Evolutionary conservation across 306 rosid genomes (phyloP), one percentile per base, ranked within the genome.

Genomic region (Casuarina cunninghamiana): DNA sequence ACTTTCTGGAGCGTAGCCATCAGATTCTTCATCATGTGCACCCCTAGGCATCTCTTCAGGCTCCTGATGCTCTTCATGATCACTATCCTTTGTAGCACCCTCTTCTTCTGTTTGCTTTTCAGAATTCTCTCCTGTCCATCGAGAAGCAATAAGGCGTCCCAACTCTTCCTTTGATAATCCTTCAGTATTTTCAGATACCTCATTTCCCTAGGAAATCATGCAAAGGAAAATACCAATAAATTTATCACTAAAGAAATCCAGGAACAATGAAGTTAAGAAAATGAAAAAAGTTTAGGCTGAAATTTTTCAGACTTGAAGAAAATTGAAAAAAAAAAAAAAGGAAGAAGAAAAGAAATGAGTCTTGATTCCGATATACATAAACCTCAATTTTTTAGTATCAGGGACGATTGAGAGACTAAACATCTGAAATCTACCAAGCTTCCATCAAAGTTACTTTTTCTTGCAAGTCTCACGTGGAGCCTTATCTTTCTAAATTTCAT

Each of bases 61-160:
- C 75, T 80, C 83, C 80, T 88, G 90, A 81, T 75, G 83, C 75
- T 80, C 83, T 81, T 88, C 90, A 81, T 73, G 81, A 84, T 70
- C 76, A 38, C 53, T 74, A n/a, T 88, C 81, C 65, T 65, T 76
- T 73, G 71, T 65, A 69, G 77, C 68, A 74, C 84, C 88, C 71
- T 79, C 55, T 77, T 86, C 91, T 69, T 73, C 88, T 11, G 83
- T 67, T 84, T 86, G 77, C 81, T 77, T 83, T 26, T 73, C 84
- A 76, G 87, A 75, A 81, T 87, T 86, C 87, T 90, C 93, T 82
- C 96, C 94, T 37, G 97, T 93, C 99, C 99, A 96, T 35, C 99
- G 99, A 71, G 99, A 96, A 85, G 99, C 99, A 86, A 96, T 94
- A 81, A 91, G 97, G 78, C 94, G 94, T 35, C 99, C 99, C 83